Evolutionary conservation across 495 filamentous ascomycete genomes (phyloP).

Genomic region (Extremus antarcticus): DNA sequence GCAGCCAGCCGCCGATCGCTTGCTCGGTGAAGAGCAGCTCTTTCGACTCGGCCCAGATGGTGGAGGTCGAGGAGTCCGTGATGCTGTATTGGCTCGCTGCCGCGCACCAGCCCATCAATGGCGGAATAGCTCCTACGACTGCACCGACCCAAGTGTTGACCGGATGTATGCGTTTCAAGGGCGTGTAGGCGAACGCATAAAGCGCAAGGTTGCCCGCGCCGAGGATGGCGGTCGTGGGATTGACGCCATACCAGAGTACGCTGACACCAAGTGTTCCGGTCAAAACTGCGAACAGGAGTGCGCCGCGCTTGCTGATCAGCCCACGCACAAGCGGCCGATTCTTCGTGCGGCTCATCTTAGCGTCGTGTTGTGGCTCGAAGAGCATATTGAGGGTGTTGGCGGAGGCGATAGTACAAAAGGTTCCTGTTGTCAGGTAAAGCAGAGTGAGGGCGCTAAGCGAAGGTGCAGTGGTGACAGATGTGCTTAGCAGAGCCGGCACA

Average conservation of each 20-base stretch:
- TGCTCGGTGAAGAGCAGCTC: constrained; percentile 63
- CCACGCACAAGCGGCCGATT: constrained; percentile 82
- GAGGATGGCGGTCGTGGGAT: constrained; percentile 81
- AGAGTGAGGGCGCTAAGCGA: constrained; percentile 84
- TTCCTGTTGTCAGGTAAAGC: constrained; percentile 82
- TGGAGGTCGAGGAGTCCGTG: constrained; percentile 39
- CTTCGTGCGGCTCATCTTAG: constrained; percentile 80
- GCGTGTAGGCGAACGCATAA: constrained; percentile 88
- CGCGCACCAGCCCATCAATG: constrained; percentile 95
- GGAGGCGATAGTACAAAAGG: constrained; percentile 69
- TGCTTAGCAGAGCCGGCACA: constrained; percentile 62
- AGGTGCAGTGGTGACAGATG: constrained; percentile 60
- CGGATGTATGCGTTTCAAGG: constrained; percentile 75
- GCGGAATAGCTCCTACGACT: constrained; percentile 84
- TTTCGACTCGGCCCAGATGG: constrained; percentile 18
- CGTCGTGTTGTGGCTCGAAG: constrained; percentile 81
- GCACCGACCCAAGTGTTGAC: constrained; percentile 95
- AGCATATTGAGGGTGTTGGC: constrained; percentile 97
- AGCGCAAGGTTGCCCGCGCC: constrained; percentile 75
- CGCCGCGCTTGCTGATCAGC: constrained; percentile 63
- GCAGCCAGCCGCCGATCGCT: constrained; percentile 70
- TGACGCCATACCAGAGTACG: constrained; percentile 76
- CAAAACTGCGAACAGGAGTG: constrained; percentile 63
- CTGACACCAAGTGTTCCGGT: constrained; percentile 56
- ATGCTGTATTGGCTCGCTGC: constrained; percentile 81